Evolutionary conservation across 2,329 filamentous ascomycete genomes (phyloP).

Genomic region (Rhexocercosporidium sp.): DNA sequence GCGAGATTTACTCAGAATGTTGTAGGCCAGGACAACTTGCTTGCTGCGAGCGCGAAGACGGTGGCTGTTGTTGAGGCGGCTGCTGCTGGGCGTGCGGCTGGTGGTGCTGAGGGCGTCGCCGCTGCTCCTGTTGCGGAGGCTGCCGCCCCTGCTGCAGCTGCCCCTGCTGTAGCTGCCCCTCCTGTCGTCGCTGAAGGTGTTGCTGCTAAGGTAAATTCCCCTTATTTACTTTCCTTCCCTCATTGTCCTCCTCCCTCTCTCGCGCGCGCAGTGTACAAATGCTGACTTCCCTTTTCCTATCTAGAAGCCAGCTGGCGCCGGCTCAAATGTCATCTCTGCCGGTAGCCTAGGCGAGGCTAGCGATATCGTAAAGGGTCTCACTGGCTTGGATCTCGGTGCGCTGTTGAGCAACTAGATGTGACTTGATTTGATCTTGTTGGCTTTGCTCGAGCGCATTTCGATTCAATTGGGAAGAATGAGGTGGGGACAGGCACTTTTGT

Average conservation of each 20-base stretch:
- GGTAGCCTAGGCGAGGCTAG: neutral
- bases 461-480: neutral
- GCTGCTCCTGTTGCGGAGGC: constrained; percentile 2
- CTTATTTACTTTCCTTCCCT: neutral
- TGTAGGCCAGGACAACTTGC: constrained; percentile 21
- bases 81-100: too few relatives aligned
- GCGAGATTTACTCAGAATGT: constrained; percentile 56
- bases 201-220: neutral
- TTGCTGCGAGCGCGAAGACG: neutral
- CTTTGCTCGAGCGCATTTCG: neutral
- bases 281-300: neutral
- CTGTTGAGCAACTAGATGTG: neutral
- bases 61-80: neutral
- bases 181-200: neutral
- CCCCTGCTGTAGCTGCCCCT: neutral
- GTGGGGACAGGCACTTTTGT: neutral
- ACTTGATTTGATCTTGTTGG: neutral
- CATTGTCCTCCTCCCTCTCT: neutral
- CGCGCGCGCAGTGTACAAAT: neutral
- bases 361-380: constrained; percentile 3
- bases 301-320: neutral
- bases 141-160: neutral
- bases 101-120: neutral
- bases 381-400: constrained; percentile 8
- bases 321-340: constrained; percentile 2